These are phyloP conservation scores for Curvularia sp. DNA, from an alignment of 2,329 filamentous ascomycete genomes.

Conservation along the genomic window DNA sequence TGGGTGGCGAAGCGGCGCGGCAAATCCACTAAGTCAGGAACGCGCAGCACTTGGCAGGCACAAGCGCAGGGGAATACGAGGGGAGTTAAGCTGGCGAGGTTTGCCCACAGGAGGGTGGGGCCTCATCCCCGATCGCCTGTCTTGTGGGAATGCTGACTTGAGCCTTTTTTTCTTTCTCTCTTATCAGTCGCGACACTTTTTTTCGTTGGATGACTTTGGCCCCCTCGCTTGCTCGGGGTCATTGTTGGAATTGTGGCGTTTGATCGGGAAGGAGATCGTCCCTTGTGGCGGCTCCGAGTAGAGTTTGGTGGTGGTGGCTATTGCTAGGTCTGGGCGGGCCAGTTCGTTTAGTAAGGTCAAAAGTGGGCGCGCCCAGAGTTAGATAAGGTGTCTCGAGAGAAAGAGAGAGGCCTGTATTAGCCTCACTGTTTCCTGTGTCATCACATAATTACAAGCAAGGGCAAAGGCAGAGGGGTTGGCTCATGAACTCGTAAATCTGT, in stretches of 20 bases:
- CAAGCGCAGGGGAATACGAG: conserved; percentile 8
- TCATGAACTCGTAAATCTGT: conserved; percentile 22
- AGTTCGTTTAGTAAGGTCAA: not conserved
- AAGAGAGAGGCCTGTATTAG: no score
- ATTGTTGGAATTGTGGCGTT: not conserved
- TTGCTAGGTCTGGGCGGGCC: not conserved
- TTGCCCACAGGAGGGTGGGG: not conserved
- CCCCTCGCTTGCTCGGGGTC: not conserved
- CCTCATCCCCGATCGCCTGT: conserved; percentile 12
- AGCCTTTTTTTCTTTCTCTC: not conserved
- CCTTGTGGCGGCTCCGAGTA: not conserved
- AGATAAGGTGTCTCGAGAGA: not conserved
- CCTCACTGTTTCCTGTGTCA: not conserved
- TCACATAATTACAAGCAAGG: not conserved
- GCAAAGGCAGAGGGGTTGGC: conserved; percentile 6
- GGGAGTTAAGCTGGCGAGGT: not conserved
- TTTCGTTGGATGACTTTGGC: conserved; percentile 1
- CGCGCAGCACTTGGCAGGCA: conserved; percentile 11
- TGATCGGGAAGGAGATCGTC: not conserved
- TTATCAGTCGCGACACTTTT: not conserved
- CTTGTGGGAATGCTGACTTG: not conserved
- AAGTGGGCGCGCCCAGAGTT: not conserved
- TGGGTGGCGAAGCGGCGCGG: conserved; percentile 11
- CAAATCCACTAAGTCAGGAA: conserved; percentile 4
- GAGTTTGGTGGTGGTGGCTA: not conserved